Percentiles rank a stretch among this genome's conserved stretches.
Conservation (phyloP, 176 grass and related monocot species). For the Triticum aestivum region DNA sequence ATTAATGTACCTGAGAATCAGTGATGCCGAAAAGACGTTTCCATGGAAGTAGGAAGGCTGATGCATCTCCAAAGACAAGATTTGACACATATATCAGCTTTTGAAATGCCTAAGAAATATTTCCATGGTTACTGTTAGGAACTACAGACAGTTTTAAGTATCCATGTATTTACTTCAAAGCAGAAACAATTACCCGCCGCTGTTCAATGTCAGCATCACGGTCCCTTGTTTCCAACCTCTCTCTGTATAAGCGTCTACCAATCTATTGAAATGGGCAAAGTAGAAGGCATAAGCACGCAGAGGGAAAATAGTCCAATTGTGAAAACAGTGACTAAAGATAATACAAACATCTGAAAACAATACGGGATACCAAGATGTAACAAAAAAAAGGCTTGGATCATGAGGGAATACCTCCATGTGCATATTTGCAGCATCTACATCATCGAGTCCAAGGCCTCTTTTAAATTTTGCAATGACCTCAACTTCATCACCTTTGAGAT, state of each 20-base stretch:
- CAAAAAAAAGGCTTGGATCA: constrained; percentile 18
- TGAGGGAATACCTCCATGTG: constrained; percentile 82
- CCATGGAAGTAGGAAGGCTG: constrained; percentile 95
- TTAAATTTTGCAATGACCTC: constrained; percentile 86
- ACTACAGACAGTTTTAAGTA: constrained; percentile 10
- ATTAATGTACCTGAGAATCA: constrained; percentile 91
- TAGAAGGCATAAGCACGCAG: constrained; percentile 15
- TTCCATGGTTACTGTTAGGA: constrained; percentile 30
- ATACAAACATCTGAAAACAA: constrained; percentile 5
- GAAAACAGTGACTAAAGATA: constrained; percentile 7
- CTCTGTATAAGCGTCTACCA: constrained; percentile 81
- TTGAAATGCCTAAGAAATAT: constrained; percentile 80
- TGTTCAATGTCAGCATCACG: constrained; percentile 13
- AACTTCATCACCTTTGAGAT: constrained; percentile 89
- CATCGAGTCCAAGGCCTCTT: constrained; percentile 87
- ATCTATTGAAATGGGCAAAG: constrained; percentile 61
- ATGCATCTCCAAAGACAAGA: constrained; percentile 95
- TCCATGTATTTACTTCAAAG: constrained; percentile 29
- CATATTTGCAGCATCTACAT: constrained; percentile 95
- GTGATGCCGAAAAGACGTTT: constrained; percentile 97
- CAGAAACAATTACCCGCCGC: constrained; percentile 41
- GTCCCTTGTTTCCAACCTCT: constrained; percentile 67
- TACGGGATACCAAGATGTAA: constrained; percentile 4
- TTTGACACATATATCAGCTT: constrained; percentile 98
- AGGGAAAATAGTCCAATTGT: constrained; percentile 6